Percentiles rank a stretch among this genome's conserved stretches.
phyloP scores from a whole-genome alignment of 306 rosid species.

The Sechiopsis laciniata region DNA sequence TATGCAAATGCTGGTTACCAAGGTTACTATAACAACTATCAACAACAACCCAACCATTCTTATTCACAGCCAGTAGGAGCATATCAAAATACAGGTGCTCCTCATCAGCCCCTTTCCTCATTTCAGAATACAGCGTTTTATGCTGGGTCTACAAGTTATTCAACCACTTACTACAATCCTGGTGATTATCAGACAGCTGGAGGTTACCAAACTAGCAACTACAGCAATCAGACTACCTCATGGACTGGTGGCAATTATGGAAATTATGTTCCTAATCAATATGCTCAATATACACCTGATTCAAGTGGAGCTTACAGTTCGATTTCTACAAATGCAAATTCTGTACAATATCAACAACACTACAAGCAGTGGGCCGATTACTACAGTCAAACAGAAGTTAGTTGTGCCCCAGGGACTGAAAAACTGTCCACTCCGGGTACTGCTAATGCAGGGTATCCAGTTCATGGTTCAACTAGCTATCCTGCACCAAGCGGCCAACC shows the following conservation, averaged over 20 bases:
- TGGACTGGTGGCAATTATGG: slow-evolving; percentile 80
- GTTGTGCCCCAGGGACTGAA: slow-evolving; percentile 99
- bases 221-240: slow-evolving; percentile 55
- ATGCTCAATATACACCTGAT: slow-evolving; percentile 63
- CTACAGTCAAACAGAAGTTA: slow-evolving; percentile 89
- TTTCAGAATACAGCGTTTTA: slow-evolving; percentile 98
- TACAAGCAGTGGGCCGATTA: slow-evolving; percentile 87
- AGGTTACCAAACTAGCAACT: slow-evolving; percentile 72
- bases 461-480: slow-evolving; percentile 54
- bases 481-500: slow-evolving; percentile 49
- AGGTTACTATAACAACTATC: slow-evolving; percentile 75
- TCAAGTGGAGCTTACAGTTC: slow-evolving; percentile 57
- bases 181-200: slow-evolving; percentile 99
- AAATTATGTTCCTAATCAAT: slow-evolving; percentile 64
- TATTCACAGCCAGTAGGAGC: slow-evolving; percentile 97
- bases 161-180: slow-evolving; percentile 99
- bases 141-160: slow-evolving; percentile 97
- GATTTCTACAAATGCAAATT: slow-evolving; percentile 40
- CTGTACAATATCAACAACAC: slow-evolving; percentile 76
- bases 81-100: slow-evolving; percentile 99
- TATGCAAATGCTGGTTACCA: slow-evolving; percentile 81
- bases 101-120: slow-evolving; percentile 99
- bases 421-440: slow-evolving; percentile 57
- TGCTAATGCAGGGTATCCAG: slow-evolving; percentile 45
- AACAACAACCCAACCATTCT: slow-evolving; percentile 79